Base-by-base conservation (phyloP, 1,284 basidiomycete species). In the Xerocomus amazonicus region DNA sequence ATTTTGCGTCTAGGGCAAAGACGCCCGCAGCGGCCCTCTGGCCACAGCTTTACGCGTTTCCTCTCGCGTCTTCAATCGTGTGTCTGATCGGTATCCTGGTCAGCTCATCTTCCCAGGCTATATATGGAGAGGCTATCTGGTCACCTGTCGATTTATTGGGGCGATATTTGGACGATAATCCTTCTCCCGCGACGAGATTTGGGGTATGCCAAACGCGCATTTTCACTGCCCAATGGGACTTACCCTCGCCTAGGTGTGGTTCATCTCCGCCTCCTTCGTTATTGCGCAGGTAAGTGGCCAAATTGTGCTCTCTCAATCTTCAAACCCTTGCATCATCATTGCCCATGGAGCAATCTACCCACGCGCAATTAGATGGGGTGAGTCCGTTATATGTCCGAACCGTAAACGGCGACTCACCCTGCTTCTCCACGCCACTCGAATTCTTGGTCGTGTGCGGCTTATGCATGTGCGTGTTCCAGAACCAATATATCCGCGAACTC, bases 401-500 rank as follows among this genome's bases (percentile, higher is more conserved):
- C 37, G 50, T 51, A 47, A 52, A 65, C 62, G 58, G 60, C 52
- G 56, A 61, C 46, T 59, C 52, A 56, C 16, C 42, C 13, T 46
- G 29, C 42, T 50, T 45, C 45, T 23, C 19, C 31, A 43, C 28
- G 35, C 26, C 43, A 8, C n/a, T 44, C n/a, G 32, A 3, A 19
- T 47, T 51, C 43, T 49, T 52, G 46, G 44, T 35, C 36, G 53
- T 49, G 37, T 40, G 41, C 38, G 45, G 26, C 38, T 34, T 28
- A 38, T 17, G 39, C 36, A 31, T 33, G 27, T 34, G 26, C 32
- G 23, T 47, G 49, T 27, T 23, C 43, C 46, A 84, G 83, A 27
- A 87, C 84, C 38, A 91, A 90, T 66, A 87, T 92, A 59, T 86
- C 87, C 10, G 90, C 92, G 45, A 94, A 94, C 72, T 87, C 86